Conservation (phyloP, 1,139 yeast genomes). For the Taphrina sp. region DNA sequence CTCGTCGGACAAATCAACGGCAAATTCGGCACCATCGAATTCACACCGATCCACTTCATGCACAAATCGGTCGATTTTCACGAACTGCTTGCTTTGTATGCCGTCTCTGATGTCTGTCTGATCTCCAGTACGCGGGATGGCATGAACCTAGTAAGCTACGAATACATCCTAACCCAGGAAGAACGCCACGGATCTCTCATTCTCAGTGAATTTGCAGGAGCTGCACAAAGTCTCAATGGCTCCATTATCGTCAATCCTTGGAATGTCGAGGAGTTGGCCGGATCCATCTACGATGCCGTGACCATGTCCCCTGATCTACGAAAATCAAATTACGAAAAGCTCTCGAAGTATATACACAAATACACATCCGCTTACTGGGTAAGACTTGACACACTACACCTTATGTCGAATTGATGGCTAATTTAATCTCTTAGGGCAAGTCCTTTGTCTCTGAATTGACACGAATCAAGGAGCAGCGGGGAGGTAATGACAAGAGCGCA, state of each 20-base stretch:
- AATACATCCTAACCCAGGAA: conserved; percentile 93
- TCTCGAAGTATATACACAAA: conserved; percentile 82
- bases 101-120: conserved; percentile 82
- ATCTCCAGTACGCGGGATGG: conserved; percentile 97
- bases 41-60: conserved; percentile 95
- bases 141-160: conserved; percentile 94
- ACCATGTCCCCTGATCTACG: conserved; percentile 81
- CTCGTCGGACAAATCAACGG: conserved; percentile 97
- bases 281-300: conserved; percentile 79
- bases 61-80: conserved; percentile 88
- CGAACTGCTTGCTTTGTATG: conserved; percentile 83
- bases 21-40: conserved; percentile 91
- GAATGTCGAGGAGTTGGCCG: conserved; percentile 93
- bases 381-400: no score
- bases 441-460: conserved; percentile 81
- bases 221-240: conserved; percentile 96
- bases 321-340: conserved; percentile 70
- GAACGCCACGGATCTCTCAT: conserved; percentile 81
- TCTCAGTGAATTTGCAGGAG: conserved; percentile 94
- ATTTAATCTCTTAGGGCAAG: conserved; percentile 51
- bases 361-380: conserved; percentile 95
- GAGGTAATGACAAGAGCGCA: no score
- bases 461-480: conserved; percentile 45
- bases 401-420: no score
- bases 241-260: conserved; percentile 93